phyloP scores from a whole-genome alignment of 2,329 filamentous ascomycete genomes.

The Aspergillus intermedius region DNA sequence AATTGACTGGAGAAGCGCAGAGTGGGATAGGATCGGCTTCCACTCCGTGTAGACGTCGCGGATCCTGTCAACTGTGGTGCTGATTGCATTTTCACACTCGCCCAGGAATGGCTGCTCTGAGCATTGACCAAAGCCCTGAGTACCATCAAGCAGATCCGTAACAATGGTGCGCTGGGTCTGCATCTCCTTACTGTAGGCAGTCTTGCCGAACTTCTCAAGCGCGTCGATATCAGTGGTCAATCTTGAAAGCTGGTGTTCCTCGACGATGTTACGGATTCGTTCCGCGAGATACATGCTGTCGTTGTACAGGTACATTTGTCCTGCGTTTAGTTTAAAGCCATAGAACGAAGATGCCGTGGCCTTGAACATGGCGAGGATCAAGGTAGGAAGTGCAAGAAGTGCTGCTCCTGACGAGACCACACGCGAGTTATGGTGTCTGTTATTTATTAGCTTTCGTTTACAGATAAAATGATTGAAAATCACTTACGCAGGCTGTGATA shows the following conservation, averaged over 20 bases:
- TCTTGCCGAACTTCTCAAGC: constrained; percentile 54
- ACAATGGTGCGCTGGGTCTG: constrained; percentile 58
- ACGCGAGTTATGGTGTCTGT: constrained; percentile 27
- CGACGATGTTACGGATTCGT: constrained; percentile 44
- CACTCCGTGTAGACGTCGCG: constrained; percentile 52
- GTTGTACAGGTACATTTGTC: constrained; percentile 61
- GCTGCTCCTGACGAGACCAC: constrained; percentile 38
- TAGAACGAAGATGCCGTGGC: constrained; percentile 44
- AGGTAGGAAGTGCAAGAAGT: constrained; percentile 40
- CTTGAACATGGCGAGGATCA: constrained; percentile 47
- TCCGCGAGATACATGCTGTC: constrained; percentile 55
- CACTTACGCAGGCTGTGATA: constrained; percentile 33
- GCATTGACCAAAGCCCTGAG: constrained; percentile 56
- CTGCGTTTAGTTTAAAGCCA: constrained; percentile 39
- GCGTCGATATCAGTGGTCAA: constrained; percentile 50
- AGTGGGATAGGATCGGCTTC: constrained; percentile 53
- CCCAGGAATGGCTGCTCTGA: constrained; percentile 53
- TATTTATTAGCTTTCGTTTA: constrained; percentile 14
- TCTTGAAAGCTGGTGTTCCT: constrained; percentile 42
- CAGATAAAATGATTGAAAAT: background rate
- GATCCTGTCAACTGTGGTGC: constrained; percentile 52
- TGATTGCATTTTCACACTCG: constrained; percentile 56
- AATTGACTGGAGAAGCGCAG: constrained; percentile 55
- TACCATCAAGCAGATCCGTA: constrained; percentile 56
- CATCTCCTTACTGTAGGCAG: constrained; percentile 59